Evolutionary conservation across 805 yeast genomes (phyloP).

Genomic region (Candida hispaniensis): DNA sequence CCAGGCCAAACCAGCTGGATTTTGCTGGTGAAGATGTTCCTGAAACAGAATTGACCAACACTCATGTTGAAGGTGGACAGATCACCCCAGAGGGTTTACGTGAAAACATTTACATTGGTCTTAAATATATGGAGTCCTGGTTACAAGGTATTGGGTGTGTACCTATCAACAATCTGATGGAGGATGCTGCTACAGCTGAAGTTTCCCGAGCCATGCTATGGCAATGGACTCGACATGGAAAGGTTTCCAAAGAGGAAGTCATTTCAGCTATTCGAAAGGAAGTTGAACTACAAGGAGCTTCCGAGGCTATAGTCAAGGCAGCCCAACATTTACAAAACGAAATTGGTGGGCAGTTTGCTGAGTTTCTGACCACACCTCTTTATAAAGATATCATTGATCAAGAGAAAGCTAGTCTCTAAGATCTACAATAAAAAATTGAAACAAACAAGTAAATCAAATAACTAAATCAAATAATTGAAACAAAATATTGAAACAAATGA

Average conservation of each 20-base stretch:
- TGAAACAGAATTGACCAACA: conserved; percentile 37
- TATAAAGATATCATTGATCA: conserved; percentile 7
- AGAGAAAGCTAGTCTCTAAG: no score
- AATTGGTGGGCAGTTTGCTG: conserved; percentile 13
- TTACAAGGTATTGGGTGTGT: conserved; percentile 58
- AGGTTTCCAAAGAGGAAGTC: conserved; percentile 34
- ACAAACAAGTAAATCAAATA: no score
- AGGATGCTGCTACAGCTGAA: conserved; percentile 68
- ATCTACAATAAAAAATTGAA: no score
- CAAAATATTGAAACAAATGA: no score
- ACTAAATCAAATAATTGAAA: no score
- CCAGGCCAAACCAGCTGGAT: conserved; percentile 55
- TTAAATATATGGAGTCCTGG: conserved; percentile 63
- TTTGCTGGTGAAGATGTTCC: conserved; percentile 38
- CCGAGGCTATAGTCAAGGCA: conserved; percentile 2
- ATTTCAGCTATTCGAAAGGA: conserved; percentile 4
- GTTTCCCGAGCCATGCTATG: conserved; percentile 58
- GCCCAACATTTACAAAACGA: conserved; percentile 3
- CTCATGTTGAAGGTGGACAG: conserved; percentile 43
- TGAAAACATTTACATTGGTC: conserved; percentile 48
- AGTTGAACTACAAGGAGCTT: conserved; percentile 7
- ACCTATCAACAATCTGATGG: conserved; percentile 63
- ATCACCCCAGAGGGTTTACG: conserved; percentile 57
- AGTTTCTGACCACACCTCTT: conserved; percentile 11
- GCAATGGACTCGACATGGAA: conserved; percentile 61